A percentile compares a stretch with the other conserved stretches of the same genome.
phyloP scores from a whole-genome alignment of 139 green algal species.

The Parachlorella kessleri region DNA sequence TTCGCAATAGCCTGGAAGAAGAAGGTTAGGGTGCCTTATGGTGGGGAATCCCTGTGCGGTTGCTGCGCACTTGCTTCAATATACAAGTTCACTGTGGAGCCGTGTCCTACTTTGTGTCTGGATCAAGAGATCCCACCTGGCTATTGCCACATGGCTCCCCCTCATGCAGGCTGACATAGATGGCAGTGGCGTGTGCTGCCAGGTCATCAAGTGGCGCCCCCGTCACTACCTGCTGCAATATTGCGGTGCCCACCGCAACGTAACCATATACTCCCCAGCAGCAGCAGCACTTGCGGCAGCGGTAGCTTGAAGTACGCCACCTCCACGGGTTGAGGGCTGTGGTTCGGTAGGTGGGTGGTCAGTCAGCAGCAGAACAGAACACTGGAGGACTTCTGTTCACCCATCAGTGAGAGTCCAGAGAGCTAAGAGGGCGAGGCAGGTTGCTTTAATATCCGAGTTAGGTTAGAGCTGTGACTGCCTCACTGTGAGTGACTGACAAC shows the following conservation, averaged over 20 bases:
- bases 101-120: not conserved
- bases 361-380: too few relatives aligned
- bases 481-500: too few relatives aligned
- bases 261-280: too few relatives aligned
- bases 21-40: not conserved
- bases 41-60: not conserved
- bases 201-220: conserved; percentile 13
- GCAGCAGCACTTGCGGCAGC: too few relatives aligned
- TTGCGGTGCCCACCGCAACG: conserved; percentile 26
- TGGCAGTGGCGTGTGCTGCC: not conserved
- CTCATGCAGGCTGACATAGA: conserved; percentile 21
- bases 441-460: too few relatives aligned
- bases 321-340: too few relatives aligned
- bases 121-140: not conserved
- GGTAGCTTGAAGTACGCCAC: too few relatives aligned
- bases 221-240: conserved; percentile 23
- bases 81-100: not conserved
- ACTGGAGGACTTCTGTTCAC: too few relatives aligned
- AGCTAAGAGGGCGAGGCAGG: too few relatives aligned
- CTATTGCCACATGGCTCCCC: not conserved
- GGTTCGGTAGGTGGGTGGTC: too few relatives aligned
- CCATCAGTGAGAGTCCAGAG: too few relatives aligned
- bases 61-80: not conserved
- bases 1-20: not conserved
- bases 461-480: too few relatives aligned